These are phyloP conservation scores for Candida gigantensis DNA, from an alignment of 1,139 yeast species.

Conservation along the genomic window DNA sequence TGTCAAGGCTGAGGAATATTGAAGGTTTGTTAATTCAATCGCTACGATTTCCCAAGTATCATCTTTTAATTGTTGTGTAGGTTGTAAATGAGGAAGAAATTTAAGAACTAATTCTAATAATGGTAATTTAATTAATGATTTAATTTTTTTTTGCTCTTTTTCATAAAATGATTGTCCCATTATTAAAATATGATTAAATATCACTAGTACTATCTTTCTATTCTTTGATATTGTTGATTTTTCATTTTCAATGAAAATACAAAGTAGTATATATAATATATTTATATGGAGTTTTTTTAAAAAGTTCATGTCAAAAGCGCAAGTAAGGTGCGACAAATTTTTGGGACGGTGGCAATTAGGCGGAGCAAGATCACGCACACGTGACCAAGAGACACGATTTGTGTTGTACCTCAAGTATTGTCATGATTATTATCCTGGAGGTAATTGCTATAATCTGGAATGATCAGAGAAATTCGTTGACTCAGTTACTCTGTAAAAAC, in stretches of 20 bases:
- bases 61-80: conserved; percentile 24
- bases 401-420: too few species aligned
- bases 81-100: conserved; percentile 37
- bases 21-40: conserved; percentile 22
- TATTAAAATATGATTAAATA: too few species aligned
- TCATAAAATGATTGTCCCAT: conserved; percentile 29
- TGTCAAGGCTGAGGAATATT: conserved; percentile 7
- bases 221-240: not conserved
- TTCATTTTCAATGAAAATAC: not conserved
- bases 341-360: too few species aligned
- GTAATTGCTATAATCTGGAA: too few species aligned
- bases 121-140: conserved; percentile 27
- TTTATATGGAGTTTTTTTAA: too few species aligned
- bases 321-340: too few species aligned
- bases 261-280: not conserved
- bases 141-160: conserved; percentile 29
- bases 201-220: not conserved
- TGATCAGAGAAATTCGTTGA: too few species aligned
- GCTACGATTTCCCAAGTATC: conserved; percentile 41
- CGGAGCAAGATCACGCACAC: too few species aligned
- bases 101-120: conserved; percentile 31
- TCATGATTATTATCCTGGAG: too few species aligned
- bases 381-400: too few species aligned
- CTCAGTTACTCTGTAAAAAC: too few species aligned
- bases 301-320: too few species aligned